phyloP scores from a whole-genome alignment of 371 early-diverging fungal species.

The Apophysomyces variabilis region DNA sequence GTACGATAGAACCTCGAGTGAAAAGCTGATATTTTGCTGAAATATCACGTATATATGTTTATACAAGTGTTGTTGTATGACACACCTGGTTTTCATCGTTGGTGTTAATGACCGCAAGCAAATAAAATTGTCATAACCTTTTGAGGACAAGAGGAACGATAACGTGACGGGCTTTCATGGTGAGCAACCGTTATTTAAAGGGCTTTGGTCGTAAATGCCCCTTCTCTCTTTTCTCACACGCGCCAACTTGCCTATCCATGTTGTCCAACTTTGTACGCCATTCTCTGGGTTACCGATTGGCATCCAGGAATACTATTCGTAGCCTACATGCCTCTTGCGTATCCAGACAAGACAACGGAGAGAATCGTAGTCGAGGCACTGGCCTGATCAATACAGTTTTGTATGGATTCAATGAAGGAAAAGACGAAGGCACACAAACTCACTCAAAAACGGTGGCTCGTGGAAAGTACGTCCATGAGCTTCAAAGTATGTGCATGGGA shows the following conservation, averaged over 20 bases:
- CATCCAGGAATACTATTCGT: neutral
- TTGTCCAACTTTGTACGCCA: neutral
- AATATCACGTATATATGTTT: no score
- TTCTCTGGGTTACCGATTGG: neutral
- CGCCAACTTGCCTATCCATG: neutral
- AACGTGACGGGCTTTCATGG: slow-evolving; percentile 1
- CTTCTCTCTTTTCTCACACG: neutral
- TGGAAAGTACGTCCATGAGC: slow-evolving; percentile 89
- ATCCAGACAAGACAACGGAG: slow-evolving; percentile 2
- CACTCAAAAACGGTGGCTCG: slow-evolving; percentile 77
- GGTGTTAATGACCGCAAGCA: no score
- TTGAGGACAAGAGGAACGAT: neutral
- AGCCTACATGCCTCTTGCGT: neutral
- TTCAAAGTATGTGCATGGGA: slow-evolving; percentile 58
- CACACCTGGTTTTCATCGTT: no score
- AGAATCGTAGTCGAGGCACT: slow-evolving; percentile 23
- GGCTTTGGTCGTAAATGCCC: neutral
- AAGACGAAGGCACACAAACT: slow-evolving; percentile 57
- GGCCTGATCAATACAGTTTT: slow-evolving; percentile 65
- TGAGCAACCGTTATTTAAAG: no score
- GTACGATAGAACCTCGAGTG: no score
- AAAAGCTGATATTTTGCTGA: no score
- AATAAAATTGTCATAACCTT: neutral
- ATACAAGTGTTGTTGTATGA: no score
- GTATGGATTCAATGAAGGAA: slow-evolving; percentile 63